phyloP scores from a whole-genome alignment of 2,329 filamentous ascomycete genomes.

The Sporothrix inflata region DNA sequence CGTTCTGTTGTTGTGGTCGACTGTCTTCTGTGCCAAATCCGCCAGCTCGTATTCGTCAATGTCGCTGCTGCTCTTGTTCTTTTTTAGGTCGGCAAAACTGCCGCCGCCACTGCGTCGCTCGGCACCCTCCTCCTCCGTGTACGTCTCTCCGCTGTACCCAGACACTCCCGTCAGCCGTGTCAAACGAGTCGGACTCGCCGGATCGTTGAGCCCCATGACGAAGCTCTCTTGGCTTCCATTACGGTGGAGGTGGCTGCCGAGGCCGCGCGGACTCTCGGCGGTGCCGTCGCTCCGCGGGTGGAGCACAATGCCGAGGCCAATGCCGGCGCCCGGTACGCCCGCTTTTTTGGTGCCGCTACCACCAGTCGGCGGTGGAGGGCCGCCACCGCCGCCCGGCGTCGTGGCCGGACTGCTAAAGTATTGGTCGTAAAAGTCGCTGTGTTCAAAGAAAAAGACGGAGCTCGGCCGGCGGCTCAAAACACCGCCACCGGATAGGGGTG shows the following conservation, averaged over 20 bases:
- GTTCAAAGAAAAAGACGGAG: slow-evolving; percentile 36
- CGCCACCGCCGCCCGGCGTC: background rate
- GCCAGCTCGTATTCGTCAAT: slow-evolving; percentile 14
- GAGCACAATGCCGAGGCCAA: slow-evolving; percentile 24
- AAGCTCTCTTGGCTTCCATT: slow-evolving; percentile 40
- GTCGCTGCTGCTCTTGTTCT: slow-evolving; percentile 1
- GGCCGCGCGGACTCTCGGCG: background rate
- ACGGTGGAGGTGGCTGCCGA: background rate
- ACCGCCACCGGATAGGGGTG: background rate
- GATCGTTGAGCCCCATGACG: slow-evolving; percentile 40
- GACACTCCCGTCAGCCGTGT: slow-evolving; percentile 37
- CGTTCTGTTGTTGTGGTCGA: background rate
- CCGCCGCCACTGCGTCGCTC: background rate
- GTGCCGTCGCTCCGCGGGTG: background rate
- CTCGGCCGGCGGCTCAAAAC: slow-evolving; percentile 31
- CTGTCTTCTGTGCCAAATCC: background rate
- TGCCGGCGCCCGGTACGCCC: slow-evolving; percentile 14
- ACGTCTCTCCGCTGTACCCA: slow-evolving; percentile 33
- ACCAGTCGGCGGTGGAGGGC: background rate
- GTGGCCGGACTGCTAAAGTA: slow-evolving; percentile 28
- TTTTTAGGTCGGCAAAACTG: background rate
- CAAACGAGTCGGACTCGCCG: slow-evolving; percentile 36
- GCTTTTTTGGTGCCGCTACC: slow-evolving; percentile 4
- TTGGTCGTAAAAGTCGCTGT: slow-evolving; percentile 35
- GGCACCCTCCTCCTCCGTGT: background rate